These are phyloP conservation scores for Arthrobotrys musiformis DNA, from an alignment of 2,329 filamentous ascomycete genomes.

Conservation along the genomic window DNA sequence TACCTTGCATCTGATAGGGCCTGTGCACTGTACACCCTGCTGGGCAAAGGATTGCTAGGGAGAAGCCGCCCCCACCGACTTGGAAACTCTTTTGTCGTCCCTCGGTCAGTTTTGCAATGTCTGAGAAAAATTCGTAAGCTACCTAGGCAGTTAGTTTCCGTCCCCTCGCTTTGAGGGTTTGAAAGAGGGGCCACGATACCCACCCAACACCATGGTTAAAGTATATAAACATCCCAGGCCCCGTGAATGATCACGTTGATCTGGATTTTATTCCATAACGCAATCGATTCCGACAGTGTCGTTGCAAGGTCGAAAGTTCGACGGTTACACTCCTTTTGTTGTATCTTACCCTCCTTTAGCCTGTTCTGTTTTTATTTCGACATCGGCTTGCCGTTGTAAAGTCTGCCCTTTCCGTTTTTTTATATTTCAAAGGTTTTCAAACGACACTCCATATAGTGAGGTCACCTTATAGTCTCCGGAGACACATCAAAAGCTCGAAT, in stretches of 20 bases:
- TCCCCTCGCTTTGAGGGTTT: background rate
- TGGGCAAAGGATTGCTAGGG: slow-evolving; percentile 18
- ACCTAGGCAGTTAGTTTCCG: background rate
- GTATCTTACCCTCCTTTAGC: slow-evolving; percentile 49
- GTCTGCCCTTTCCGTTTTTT: background rate
- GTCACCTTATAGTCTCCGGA: background rate
- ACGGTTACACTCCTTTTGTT: slow-evolving; percentile 51
- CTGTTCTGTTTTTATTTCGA: background rate
- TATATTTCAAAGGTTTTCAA: slow-evolving; percentile 11
- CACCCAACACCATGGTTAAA: slow-evolving; percentile 32
- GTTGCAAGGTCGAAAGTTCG: slow-evolving; percentile 41
- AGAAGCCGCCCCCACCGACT: slow-evolving; percentile 35
- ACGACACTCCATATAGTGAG: slow-evolving; percentile 44
- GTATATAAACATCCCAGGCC: slow-evolving; percentile 38
- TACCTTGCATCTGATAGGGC: slow-evolving; percentile 45
- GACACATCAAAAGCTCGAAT: background rate
- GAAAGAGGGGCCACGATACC: background rate
- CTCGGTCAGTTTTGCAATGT: slow-evolving; percentile 29
- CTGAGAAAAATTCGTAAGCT: slow-evolving; percentile 48
- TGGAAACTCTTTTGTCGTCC: background rate
- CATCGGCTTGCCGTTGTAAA: slow-evolving; percentile 1
- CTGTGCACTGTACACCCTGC: slow-evolving; percentile 22
- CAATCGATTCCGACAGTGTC: slow-evolving; percentile 37
- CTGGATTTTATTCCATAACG: background rate
- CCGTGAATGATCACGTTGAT: slow-evolving; percentile 45